Conservation (phyloP, 169 alveolate genomes). For the Cryptosporidium ubiquitum region DNA sequence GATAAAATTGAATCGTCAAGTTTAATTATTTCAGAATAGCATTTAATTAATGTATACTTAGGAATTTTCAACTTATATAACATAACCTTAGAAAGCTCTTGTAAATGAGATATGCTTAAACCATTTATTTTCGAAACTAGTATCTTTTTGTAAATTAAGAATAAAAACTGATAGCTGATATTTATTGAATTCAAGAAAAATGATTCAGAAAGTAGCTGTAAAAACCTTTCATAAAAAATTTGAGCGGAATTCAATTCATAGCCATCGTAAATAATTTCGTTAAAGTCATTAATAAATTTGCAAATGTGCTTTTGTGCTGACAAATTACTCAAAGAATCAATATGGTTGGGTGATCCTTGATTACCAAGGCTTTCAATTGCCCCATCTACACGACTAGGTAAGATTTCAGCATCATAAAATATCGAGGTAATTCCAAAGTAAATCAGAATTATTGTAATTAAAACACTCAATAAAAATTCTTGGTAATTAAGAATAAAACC, state of each 20-base stretch:
- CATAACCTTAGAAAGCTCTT: slow-evolving; percentile 1
- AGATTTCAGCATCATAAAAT: not conserved
- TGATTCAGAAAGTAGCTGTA: not conserved
- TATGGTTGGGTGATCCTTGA: not conserved
- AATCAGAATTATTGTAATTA: not conserved
- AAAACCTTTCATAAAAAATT: not conserved
- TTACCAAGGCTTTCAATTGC: not conserved
- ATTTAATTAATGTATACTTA: slow-evolving; percentile 2
- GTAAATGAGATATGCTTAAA: not conserved
- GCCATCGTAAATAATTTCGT: not conserved
- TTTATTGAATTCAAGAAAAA: slow-evolving; percentile 12
- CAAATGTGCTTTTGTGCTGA: not conserved
- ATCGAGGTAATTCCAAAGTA: not conserved
- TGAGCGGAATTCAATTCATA: not conserved
- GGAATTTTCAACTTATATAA: slow-evolving; percentile 5
- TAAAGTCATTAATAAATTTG: not conserved
- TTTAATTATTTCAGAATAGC: slow-evolving; percentile 30
- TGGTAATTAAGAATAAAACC: not conserved
- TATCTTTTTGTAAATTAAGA: slow-evolving; percentile 4
- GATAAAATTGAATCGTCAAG: not conserved
- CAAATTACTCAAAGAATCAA: not conserved
- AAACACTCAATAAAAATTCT: not conserved
- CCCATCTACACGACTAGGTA: not conserved
- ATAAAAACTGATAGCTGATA: slow-evolving; percentile 29
- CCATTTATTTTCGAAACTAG: not conserved